A percentile compares a stretch with the other conserved stretches of the same genome.
Conservation (phyloP, 176 grass and related monocot genomes). For the Zea luxurians region DNA sequence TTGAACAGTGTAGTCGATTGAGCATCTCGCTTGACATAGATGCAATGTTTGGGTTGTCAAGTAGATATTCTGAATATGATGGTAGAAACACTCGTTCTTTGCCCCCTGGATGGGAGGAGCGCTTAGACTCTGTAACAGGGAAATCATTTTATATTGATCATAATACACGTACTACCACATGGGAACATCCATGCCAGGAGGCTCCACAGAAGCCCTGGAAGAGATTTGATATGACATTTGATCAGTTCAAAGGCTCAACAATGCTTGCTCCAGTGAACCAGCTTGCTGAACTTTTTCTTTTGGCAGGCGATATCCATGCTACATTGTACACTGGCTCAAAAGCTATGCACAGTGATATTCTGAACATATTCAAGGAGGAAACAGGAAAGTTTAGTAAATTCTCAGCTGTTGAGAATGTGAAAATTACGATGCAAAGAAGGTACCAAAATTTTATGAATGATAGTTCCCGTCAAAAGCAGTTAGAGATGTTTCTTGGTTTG, state of each 20-base stretch:
- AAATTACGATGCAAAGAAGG: slow-evolving; percentile 86
- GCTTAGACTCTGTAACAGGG: slow-evolving; percentile 86
- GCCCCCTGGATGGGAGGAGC: slow-evolving; percentile 94
- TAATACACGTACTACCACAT: slow-evolving; percentile 82
- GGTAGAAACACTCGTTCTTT: slow-evolving; percentile 52
- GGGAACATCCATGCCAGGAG: slow-evolving; percentile 89
- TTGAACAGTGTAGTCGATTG: slow-evolving; percentile 87
- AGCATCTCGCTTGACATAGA: slow-evolving; percentile 77
- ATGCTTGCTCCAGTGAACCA: slow-evolving; percentile 83
- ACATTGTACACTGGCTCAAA: slow-evolving; percentile 99
- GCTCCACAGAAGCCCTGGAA: slow-evolving; percentile 79
- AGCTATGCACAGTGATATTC: slow-evolving; percentile 99
- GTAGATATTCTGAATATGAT: slow-evolving; percentile 60
- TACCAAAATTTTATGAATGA: slow-evolving; percentile 84
- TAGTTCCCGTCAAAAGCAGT: slow-evolving; percentile 92
- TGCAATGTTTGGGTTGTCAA: slow-evolving; percentile 63
- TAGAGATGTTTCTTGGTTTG: slow-evolving; percentile 97
- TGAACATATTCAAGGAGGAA: slow-evolving; percentile 98
- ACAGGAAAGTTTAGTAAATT: slow-evolving; percentile 84
- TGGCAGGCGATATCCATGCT: slow-evolving; percentile 98
- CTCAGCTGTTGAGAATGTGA: slow-evolving; percentile 96
- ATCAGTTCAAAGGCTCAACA: slow-evolving; percentile 91
- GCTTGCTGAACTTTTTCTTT: slow-evolving; percentile 88
- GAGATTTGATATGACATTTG: slow-evolving; percentile 97
- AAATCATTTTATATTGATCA: slow-evolving; percentile 95